phyloP scores from a whole-genome alignment of 495 filamentous ascomycete species.

The Penicillium coprophilum region DNA sequence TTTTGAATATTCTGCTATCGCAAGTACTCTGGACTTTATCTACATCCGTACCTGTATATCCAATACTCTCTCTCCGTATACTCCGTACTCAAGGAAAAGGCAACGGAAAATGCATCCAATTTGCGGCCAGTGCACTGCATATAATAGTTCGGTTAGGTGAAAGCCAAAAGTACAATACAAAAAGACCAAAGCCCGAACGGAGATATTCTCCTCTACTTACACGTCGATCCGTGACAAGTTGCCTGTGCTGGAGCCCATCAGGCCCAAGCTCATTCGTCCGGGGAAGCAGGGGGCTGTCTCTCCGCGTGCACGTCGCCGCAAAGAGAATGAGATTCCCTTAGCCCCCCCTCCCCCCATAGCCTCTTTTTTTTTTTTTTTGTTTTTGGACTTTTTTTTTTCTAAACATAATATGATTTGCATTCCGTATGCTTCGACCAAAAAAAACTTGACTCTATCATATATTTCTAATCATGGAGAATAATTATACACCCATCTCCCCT shows the following conservation, averaged over 20 bases:
- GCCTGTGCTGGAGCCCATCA: slow-evolving; percentile 23
- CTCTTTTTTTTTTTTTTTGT: slow-evolving; percentile 8
- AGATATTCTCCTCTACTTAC: slow-evolving; percentile 10
- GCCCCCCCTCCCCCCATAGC: slow-evolving; percentile 18
- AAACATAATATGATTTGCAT: slow-evolving; percentile 7
- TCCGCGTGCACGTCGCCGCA: slow-evolving; percentile 44
- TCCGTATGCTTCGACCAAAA: too few relatives aligned
- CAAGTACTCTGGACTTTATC: too few relatives aligned
- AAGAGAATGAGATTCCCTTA: slow-evolving; percentile 39
- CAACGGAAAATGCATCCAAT: slow-evolving; percentile 35
- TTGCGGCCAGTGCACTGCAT: slow-evolving; percentile 37
- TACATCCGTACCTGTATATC: too few relatives aligned
- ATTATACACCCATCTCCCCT: slow-evolving; percentile 20
- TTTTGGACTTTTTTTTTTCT: neutral
- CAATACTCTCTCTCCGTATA: neutral
- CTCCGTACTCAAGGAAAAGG: slow-evolving; percentile 16
- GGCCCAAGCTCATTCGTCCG: slow-evolving; percentile 38
- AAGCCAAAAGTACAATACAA: slow-evolving; percentile 29
- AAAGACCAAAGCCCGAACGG: slow-evolving; percentile 4
- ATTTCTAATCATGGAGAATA: slow-evolving; percentile 20
- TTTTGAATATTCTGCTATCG: too few relatives aligned
- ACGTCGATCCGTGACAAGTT: slow-evolving; percentile 30
- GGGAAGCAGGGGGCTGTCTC: slow-evolving; percentile 40
- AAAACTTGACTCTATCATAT: slow-evolving; percentile 3
- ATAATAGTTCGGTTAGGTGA: slow-evolving; percentile 34